Conservation (phyloP, 768 basidiomycete genomes). For the Tulasnella sp. region DNA sequence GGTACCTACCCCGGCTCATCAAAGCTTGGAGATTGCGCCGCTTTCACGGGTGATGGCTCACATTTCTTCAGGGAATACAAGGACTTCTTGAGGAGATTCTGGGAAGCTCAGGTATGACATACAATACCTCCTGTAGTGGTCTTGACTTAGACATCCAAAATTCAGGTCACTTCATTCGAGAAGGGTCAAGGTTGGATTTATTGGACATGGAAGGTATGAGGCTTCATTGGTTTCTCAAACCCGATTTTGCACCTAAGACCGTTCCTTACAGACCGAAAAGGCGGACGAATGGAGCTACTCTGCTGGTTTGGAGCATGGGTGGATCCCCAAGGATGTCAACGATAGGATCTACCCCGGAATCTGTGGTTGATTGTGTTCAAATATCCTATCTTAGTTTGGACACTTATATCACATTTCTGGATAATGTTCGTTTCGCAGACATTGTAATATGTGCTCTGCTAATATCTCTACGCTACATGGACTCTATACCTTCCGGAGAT, state of each 20-base stretch:
- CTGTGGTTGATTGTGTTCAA: slow-evolving; percentile 35
- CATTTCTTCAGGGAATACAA: slow-evolving; percentile 52
- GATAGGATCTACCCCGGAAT: slow-evolving; percentile 49
- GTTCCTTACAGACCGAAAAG: slow-evolving; percentile 39
- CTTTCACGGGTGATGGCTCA: slow-evolving; percentile 47
- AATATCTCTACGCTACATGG: too few species aligned
- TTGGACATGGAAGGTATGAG: slow-evolving; percentile 64
- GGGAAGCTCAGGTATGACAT: slow-evolving; percentile 52
- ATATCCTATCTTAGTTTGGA: too few species aligned
- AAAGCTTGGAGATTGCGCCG: slow-evolving; percentile 57
- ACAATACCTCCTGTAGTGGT: slow-evolving; percentile 36
- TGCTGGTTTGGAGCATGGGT: slow-evolving; percentile 58
- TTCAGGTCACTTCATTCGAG: slow-evolving; percentile 64
- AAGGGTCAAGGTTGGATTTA: slow-evolving; percentile 57
- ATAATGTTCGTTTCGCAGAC: too few species aligned
- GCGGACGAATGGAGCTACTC: slow-evolving; percentile 69
- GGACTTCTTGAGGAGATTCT: slow-evolving; percentile 54
- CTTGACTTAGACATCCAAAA: too few species aligned
- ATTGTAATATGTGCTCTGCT: too few species aligned
- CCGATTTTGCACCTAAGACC: too few species aligned
- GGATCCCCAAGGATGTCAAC: slow-evolving; percentile 63
- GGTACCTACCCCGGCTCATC: slow-evolving; percentile 52
- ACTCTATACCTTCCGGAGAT: too few species aligned
- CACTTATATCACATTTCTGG: too few species aligned
- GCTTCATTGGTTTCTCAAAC: too few species aligned